Conservation (phyloP, 768 basidiomycete genomes). For the Trametes cubensis region DNA sequence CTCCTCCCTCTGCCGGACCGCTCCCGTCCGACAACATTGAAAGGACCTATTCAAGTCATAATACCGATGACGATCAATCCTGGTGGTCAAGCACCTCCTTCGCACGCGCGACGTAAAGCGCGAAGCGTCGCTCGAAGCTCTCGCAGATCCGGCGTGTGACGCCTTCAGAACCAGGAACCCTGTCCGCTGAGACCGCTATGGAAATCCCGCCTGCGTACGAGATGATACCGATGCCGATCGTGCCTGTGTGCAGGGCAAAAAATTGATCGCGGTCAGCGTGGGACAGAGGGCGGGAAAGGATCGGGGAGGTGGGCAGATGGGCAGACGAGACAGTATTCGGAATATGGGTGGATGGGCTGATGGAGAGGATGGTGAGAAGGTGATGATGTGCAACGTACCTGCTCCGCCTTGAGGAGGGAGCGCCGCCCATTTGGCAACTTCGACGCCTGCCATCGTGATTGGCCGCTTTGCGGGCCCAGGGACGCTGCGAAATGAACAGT, state of each 20-base stretch:
- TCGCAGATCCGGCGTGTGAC: slow-evolving; percentile 28
- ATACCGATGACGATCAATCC: slow-evolving; percentile 20
- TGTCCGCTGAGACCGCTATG: slow-evolving; percentile 29
- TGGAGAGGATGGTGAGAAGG: background rate
- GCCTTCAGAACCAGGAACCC: slow-evolving; percentile 23
- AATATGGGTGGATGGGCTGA: too few species aligned
- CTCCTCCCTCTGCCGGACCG: background rate
- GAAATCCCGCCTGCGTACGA: slow-evolving; percentile 31
- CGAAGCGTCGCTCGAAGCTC: slow-evolving; percentile 28
- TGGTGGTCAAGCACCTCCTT: slow-evolving; percentile 26
- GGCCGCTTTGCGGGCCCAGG: slow-evolving; percentile 29
- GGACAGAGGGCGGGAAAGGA: background rate
- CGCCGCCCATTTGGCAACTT: slow-evolving; percentile 26
- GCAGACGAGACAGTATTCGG: background rate
- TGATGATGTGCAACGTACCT: slow-evolving; percentile 9
- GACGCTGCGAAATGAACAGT: slow-evolving; percentile 15
- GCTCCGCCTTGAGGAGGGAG: slow-evolving; percentile 31
- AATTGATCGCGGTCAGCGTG: background rate
- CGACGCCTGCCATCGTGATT: slow-evolving; percentile 26
- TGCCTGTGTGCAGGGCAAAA: slow-evolving; percentile 13
- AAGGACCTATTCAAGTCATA: too few species aligned
- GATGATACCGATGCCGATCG: slow-evolving; percentile 30
- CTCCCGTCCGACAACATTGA: too few species aligned
- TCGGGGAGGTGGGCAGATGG: background rate
- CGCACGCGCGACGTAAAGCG: slow-evolving; percentile 27